Base-by-base conservation (phyloP, 805 yeast species). In the Torulaspora indica region DNA sequence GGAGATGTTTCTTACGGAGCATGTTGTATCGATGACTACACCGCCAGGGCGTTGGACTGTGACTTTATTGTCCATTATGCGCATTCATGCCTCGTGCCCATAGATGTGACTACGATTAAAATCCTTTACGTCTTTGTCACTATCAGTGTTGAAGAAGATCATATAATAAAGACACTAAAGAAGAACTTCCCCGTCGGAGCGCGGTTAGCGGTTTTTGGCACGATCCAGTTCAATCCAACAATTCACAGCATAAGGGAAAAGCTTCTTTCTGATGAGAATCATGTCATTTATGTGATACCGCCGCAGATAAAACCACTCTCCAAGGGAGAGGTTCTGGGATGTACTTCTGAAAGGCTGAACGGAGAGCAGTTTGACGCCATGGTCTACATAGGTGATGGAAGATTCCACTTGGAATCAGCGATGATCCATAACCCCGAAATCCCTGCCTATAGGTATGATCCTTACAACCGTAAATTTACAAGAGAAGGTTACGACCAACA, bases 1-100 rank as follows among this genome's bases (percentile, higher is more conserved):
- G 98, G 98, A 2, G 98, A 93, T 64, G 98, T 93, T 0, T 87
- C 97, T 0, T 93, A 93, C 59, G 98, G 98, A 34, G 98, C 98
- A 0, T 93, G 98, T 63, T 93, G 98, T 67, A 89, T 93, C 36
- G 98, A 93, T 63, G 98, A 93, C 60, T 93, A 74, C 61, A 90
- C 98, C 0, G 98, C 98, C 1, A 73, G 90, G 51, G 81, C 98
- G 0, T 66, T 93, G 22, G 96, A 85, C 38, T 93, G 98, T 67
- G 98, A 93, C 60, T 84, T 90, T 57, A 81, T 93, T 47, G 88
- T 91, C 10, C 98, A 93, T 67, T 93, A 93, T 66, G 98, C 98
- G 1, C 98, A 93, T 63, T 88, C 96, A 6, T 93, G 98, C 67
- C 72, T 93, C 36, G 97, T 93, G 1, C 98, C 98, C 2, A 85